These are phyloP conservation scores for Tardiomyces depauwii DNA, from an alignment of 1,139 yeast species.

Conservation along the genomic window DNA sequence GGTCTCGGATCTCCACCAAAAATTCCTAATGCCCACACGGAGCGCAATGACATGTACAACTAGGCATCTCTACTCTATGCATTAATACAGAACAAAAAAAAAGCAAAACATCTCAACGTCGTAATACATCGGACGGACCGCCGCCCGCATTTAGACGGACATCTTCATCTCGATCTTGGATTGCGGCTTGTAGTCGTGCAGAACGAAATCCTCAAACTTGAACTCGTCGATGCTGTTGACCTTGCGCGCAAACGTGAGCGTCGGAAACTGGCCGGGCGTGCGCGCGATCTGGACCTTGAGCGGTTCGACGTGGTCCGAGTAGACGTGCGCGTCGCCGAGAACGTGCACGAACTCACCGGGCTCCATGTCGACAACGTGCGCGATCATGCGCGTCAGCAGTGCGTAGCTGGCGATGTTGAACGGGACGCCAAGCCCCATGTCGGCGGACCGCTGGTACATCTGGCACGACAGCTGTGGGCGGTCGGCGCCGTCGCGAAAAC, in stretches of 20 bases:
- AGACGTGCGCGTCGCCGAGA: conserved; percentile 94
- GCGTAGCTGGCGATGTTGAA: conserved; percentile 97
- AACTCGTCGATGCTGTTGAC: conserved; percentile 76
- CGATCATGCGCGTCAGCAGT: conserved; percentile 83
- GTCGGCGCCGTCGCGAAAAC: conserved; percentile 33
- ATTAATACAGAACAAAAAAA: too few relatives aligned
- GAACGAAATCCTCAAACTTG: conserved; percentile 74
- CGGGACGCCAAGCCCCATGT: conserved; percentile 98
- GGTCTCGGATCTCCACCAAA: too few relatives aligned
- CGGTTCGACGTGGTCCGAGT: conserved; percentile 86
- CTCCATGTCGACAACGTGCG: conserved; percentile 86
- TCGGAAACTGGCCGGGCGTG: conserved; percentile 72
- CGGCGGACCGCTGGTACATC: conserved; percentile 95
- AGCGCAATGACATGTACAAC: too few relatives aligned
- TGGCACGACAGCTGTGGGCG: conserved; percentile 73
- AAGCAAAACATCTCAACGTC: too few relatives aligned
- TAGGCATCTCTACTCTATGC: too few relatives aligned
- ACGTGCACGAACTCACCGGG: conserved; percentile 94
- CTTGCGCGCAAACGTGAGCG: conserved; percentile 52
- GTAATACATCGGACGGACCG: too few relatives aligned
- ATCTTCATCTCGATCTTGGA: conserved; percentile 79
- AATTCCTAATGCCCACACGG: too few relatives aligned
- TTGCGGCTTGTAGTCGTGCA: conserved; percentile 70
- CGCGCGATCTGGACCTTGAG: conserved; percentile 67
- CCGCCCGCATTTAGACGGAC: conserved; percentile 29